These are phyloP conservation scores for Talaromyces piceae DNA, from an alignment of 2,329 filamentous ascomycete genomes.

Conservation along the genomic window DNA sequence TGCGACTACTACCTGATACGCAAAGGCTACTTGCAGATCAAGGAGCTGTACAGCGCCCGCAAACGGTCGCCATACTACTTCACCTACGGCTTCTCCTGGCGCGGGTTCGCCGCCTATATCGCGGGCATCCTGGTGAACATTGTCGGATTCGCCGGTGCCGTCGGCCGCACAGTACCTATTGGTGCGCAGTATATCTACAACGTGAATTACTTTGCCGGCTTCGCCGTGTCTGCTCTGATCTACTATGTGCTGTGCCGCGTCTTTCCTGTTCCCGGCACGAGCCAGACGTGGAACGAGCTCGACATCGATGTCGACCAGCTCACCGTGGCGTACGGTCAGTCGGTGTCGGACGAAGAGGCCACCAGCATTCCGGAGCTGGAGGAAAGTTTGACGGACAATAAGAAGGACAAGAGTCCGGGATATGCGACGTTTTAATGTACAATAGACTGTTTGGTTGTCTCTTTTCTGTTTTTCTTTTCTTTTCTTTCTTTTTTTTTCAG, in stretches of 20 bases:
- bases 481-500: neutral
- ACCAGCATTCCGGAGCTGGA: constrained; percentile 7
- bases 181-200: constrained; percentile 83
- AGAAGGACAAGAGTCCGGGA: constrained; percentile 12
- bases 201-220: constrained; percentile 82
- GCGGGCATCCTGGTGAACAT: constrained; percentile 82
- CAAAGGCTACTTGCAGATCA: constrained; percentile 70
- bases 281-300: constrained; percentile 70
- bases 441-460: neutral
- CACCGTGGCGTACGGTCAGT: constrained; percentile 26
- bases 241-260: constrained; percentile 67
- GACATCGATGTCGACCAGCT: constrained; percentile 32
- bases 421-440: constrained; percentile 9
- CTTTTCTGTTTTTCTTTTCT: neutral
- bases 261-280: constrained; percentile 66
- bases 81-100: constrained; percentile 68
- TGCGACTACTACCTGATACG: constrained; percentile 83
- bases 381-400: constrained; percentile 7
- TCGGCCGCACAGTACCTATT: constrained; percentile 63
- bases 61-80: constrained; percentile 60
- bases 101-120: constrained; percentile 75
- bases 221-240: constrained; percentile 57
- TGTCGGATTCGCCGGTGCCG: constrained; percentile 78
- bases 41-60: constrained; percentile 68
- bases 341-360: constrained; percentile 22